These are phyloP conservation scores for Parathielavia appendiculata DNA, from an alignment of 495 filamentous ascomycete species.

Conservation along the genomic window DNA sequence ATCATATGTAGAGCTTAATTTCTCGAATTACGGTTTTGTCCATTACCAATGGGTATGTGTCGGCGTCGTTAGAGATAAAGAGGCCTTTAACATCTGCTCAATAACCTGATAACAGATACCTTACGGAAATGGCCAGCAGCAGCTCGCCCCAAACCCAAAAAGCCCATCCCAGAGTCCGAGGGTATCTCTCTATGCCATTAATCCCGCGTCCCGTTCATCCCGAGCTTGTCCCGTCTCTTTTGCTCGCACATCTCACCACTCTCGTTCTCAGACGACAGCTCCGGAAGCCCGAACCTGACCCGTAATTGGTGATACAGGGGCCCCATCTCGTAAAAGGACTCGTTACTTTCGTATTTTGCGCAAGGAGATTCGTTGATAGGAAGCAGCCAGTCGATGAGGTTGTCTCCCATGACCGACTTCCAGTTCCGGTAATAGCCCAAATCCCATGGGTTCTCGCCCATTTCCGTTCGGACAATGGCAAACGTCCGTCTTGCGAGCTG, in stretches of 20 bases:
- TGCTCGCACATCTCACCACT: conserved; percentile 9
- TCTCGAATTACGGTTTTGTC: no score
- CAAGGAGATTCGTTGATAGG: conserved; percentile 65
- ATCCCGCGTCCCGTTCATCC: conserved; percentile 7
- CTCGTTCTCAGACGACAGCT: conserved; percentile 16
- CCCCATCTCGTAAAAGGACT: conserved; percentile 48
- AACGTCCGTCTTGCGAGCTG: conserved; percentile 57
- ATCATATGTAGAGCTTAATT: no score
- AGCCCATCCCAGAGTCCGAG: conserved; percentile 3
- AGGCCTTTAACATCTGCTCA: background rate
- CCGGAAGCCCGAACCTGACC: conserved; percentile 34
- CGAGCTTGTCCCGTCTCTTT: conserved; percentile 3
- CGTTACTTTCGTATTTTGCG: conserved; percentile 40
- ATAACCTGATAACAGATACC: conserved; percentile 4
- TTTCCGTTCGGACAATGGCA: conserved; percentile 65
- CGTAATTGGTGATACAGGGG: conserved; percentile 37
- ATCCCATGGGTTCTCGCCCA: conserved; percentile 77
- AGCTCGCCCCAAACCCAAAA: background rate
- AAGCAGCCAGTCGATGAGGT: conserved; percentile 66
- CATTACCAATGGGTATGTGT: background rate
- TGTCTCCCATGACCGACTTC: conserved; percentile 67
- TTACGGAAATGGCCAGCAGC: background rate
- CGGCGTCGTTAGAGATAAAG: background rate
- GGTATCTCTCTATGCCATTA: conserved; percentile 21
- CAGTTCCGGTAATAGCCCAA: conserved; percentile 63